Conservation (phyloP, 495 filamentous ascomycete genomes). For the Podospora pseudopauciseta region DNA sequence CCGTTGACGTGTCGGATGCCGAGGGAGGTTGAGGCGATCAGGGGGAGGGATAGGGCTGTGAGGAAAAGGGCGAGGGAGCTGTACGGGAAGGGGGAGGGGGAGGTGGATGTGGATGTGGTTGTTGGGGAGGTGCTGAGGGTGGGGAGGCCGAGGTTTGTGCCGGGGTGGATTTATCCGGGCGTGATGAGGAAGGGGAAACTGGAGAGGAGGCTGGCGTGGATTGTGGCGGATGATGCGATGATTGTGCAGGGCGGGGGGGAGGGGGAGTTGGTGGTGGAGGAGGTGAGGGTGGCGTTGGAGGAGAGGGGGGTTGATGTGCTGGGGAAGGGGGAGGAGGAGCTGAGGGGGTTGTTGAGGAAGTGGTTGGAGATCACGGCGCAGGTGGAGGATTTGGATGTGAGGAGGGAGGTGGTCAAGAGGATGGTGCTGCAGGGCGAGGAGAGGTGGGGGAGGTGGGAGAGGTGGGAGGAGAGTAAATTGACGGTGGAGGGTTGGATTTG, state of each 20-base stretch:
- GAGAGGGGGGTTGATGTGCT: slow-evolving; percentile 42
- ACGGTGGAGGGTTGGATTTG: no score
- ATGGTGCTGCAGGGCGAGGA: background rate
- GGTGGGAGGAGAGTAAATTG: no score
- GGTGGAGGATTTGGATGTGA: slow-evolving; percentile 38
- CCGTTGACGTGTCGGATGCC: slow-evolving; percentile 81
- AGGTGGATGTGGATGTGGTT: no score
- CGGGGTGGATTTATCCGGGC: slow-evolving; percentile 16
- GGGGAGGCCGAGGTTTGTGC: slow-evolving; percentile 19
- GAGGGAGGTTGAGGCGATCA: slow-evolving; percentile 49
- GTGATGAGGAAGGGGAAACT: slow-evolving; percentile 11
- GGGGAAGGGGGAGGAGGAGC: slow-evolving; percentile 22
- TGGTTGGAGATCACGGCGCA: slow-evolving; percentile 35
- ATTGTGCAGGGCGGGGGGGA: slow-evolving; percentile 37
- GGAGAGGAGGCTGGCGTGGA: slow-evolving; percentile 44
- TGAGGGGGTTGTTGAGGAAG: slow-evolving; percentile 28
- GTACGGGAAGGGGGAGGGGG: background rate
- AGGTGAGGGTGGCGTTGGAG: slow-evolving; percentile 41
- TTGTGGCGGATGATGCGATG: slow-evolving; percentile 43
- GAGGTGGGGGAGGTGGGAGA: background rate
- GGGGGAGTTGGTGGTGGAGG: slow-evolving; percentile 34
- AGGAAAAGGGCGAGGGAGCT: background rate
- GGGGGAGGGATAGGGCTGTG: background rate
- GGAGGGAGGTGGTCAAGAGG: slow-evolving; percentile 37
- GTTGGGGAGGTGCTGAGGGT: background rate